phyloP scores from a whole-genome alignment of 768 basidiomycete species.

The Xanthoconium stramineum region DNA sequence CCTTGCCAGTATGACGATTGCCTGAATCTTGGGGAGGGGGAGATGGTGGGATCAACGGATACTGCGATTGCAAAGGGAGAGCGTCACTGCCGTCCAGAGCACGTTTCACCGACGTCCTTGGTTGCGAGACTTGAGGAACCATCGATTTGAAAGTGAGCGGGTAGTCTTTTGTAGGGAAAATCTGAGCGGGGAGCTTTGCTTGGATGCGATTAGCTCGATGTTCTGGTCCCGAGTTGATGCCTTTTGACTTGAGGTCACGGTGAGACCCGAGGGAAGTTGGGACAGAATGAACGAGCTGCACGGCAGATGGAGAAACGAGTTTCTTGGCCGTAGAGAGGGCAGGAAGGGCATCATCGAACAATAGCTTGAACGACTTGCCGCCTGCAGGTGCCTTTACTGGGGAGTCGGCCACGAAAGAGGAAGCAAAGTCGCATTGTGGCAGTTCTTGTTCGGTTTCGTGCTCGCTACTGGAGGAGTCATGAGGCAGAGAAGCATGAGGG shows the following conservation, averaged over 20 bases:
- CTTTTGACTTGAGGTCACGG: conserved; percentile 2
- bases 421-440: conserved; percentile 29
- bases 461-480: conserved; percentile 31
- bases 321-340: conserved; percentile 18
- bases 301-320: background rate
- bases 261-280: background rate
- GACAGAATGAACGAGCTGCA: background rate
- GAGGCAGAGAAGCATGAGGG: conserved; percentile 38
- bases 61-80: conserved; percentile 16
- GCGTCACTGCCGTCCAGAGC: conserved; percentile 34
- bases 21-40: conserved; percentile 48
- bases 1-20: conserved; percentile 36
- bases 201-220: conserved; percentile 2
- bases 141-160: background rate
- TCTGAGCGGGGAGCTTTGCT: conserved; percentile 2
- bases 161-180: conserved; percentile 13
- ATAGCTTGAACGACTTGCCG: conserved; percentile 58
- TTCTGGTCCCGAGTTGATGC: background rate
- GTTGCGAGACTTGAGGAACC: conserved; percentile 7
- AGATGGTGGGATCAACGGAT: conserved; percentile 59
- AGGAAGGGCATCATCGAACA: conserved; percentile 58
- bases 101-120: conserved; percentile 43
- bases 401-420: conserved; percentile 65
- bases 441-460: conserved; percentile 35
- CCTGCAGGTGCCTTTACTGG: conserved; percentile 60